Evolutionary conservation across 495 filamentous ascomycete genomes (phyloP).

Genomic region (Haplographium delicatum): DNA sequence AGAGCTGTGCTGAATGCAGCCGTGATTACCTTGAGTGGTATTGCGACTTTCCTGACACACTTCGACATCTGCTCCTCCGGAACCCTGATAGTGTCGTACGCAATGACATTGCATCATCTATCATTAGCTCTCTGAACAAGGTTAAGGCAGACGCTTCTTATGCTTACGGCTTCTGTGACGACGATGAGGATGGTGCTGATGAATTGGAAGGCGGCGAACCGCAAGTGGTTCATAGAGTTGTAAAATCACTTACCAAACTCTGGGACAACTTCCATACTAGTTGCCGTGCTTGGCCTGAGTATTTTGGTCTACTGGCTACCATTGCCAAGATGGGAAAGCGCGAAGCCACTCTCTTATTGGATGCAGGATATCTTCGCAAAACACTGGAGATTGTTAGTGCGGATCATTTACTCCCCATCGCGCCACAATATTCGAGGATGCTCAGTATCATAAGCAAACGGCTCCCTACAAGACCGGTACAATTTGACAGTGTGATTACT

Average conservation of each 20-base stretch:
- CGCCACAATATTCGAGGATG: slow-evolving; percentile 37
- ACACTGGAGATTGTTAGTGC: slow-evolving; percentile 59
- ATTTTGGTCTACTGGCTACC: slow-evolving; percentile 61
- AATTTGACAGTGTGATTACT: slow-evolving; percentile 47
- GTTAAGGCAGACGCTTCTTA: slow-evolving; percentile 44
- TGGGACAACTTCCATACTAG: slow-evolving; percentile 51
- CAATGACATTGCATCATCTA: slow-evolving; percentile 46
- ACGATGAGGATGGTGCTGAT: slow-evolving; percentile 25
- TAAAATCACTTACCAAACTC: slow-evolving; percentile 43
- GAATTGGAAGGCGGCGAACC: slow-evolving; percentile 25
- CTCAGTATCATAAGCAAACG: slow-evolving; percentile 41
- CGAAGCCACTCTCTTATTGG: slow-evolving; percentile 51
- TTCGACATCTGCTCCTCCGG: slow-evolving; percentile 63
- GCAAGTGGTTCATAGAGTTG: slow-evolving; percentile 48
- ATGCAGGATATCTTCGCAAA: slow-evolving; percentile 47
- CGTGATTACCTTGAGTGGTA: slow-evolving; percentile 61
- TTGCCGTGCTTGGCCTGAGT: slow-evolving; percentile 71
- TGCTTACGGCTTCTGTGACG: slow-evolving; percentile 25
- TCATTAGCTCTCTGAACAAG: slow-evolving; percentile 48
- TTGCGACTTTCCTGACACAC: slow-evolving; percentile 42
- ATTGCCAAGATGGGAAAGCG: slow-evolving; percentile 52
- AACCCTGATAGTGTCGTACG: slow-evolving; percentile 59
- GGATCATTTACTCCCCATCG: slow-evolving; percentile 43
- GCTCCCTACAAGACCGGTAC: slow-evolving; percentile 43
- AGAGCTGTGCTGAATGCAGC: slow-evolving; percentile 51